Conservation (phyloP, 2,329 filamentous ascomycete genomes). For the Xylariomycetidae sp. region DNA sequence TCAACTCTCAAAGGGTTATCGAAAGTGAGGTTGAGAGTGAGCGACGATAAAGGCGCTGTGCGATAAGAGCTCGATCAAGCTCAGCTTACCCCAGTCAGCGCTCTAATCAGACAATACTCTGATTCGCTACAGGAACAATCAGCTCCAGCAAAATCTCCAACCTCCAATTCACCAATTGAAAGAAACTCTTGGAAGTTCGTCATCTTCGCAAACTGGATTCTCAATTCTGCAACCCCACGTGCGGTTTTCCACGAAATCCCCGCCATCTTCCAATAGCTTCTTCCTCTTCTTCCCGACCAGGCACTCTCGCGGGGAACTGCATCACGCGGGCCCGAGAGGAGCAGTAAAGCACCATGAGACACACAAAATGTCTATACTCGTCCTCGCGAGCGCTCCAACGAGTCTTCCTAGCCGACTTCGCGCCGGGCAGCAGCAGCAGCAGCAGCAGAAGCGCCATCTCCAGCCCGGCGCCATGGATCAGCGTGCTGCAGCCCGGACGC, state of each 20-base stretch:
- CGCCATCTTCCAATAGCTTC: no score
- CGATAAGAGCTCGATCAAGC: neutral
- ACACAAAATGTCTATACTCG: slow-evolving; percentile 17
- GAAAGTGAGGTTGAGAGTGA: no score
- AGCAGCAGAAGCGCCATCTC: neutral
- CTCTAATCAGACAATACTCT: neutral
- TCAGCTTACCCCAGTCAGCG: no score
- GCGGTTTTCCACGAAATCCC: no score
- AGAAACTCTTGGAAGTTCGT: no score
- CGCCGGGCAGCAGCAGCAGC: slow-evolving; percentile 4
- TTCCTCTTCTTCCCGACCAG: neutral
- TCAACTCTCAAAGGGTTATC: no score
- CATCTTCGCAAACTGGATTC: no score
- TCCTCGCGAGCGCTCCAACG: slow-evolving; percentile 23
- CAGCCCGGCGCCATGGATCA: no score
- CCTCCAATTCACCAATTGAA: neutral
- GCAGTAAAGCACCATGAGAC: slow-evolving; percentile 14
- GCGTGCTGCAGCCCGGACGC: no score
- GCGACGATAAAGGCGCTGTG: neutral
- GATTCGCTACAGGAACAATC: neutral
- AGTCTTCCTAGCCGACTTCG: slow-evolving; percentile 19
- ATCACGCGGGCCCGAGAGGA: neutral
- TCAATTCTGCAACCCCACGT: no score
- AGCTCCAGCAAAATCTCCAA: neutral
- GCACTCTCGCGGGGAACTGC: neutral